Percentiles rank a stretch among this genome's conserved stretches.
Evolutionary conservation across 2,329 filamentous ascomycete genomes (phyloP).

Genomic region (Basipetospora sp.): DNA sequence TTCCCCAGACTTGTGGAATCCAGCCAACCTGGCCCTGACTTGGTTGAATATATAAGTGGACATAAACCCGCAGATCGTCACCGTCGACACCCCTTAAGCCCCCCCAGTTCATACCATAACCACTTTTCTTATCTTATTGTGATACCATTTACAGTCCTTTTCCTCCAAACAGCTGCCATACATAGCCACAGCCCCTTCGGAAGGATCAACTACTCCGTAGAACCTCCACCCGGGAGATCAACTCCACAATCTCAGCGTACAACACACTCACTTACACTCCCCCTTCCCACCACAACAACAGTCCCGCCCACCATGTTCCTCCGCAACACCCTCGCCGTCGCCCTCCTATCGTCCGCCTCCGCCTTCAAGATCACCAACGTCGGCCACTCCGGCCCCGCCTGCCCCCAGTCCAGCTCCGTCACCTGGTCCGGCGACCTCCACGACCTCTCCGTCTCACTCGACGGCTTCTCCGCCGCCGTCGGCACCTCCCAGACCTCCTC

Average conservation of each 20-base stretch:
- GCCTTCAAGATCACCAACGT: slow-evolving; percentile 3
- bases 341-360: slow-evolving; percentile 1
- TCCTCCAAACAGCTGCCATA: no score
- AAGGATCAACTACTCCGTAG: background rate
- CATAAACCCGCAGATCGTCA: no score
- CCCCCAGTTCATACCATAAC: no score
- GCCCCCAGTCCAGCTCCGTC: background rate
- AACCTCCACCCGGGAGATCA: background rate
- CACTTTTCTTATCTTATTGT: no score
- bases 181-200: no score
- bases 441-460: slow-evolving; percentile 25
- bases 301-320: background rate
- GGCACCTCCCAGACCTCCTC: background rate
- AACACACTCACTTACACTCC: background rate
- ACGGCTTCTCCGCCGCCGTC: slow-evolving; percentile 25
- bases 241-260: background rate
- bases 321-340: background rate
- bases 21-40: no score
- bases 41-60: no score
- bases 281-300: background rate
- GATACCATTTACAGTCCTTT: no score
- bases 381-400: background rate
- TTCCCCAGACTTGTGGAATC: no score
- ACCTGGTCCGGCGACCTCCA: slow-evolving; percentile 9
- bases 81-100: no score